Conservation (phyloP, 768 basidiomycete genomes). For the Pisolithus microcarpus region DNA sequence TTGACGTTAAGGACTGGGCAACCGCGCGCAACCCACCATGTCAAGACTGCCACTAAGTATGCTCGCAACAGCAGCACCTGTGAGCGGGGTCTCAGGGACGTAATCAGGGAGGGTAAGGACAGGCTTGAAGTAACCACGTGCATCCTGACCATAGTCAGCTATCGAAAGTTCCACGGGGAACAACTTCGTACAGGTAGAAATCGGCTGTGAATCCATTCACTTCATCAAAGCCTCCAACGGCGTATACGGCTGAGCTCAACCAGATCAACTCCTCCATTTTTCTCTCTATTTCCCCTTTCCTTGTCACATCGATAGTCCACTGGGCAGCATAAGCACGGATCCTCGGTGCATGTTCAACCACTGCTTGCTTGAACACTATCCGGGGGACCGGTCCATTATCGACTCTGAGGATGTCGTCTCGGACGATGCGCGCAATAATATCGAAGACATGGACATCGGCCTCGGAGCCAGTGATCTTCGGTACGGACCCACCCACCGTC, state of each 20-base stretch:
- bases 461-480: not conserved
- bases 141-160: constrained; percentile 11
- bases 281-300: constrained; percentile 34
- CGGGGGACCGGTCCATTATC: constrained; percentile 8
- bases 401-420: constrained; percentile 32
- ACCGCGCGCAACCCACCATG: constrained; percentile 26
- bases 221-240: constrained; percentile 48
- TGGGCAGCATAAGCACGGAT: constrained; percentile 23
- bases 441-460: constrained; percentile 32
- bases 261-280: constrained; percentile 63
- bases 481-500: no score
- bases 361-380: constrained; percentile 9
- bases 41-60: constrained; percentile 18
- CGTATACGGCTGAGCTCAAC: constrained; percentile 47
- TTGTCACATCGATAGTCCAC: constrained; percentile 37
- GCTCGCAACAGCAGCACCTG: constrained; percentile 23
- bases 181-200: constrained; percentile 45
- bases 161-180: not conserved
- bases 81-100: constrained; percentile 9
- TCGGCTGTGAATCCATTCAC: constrained; percentile 34
- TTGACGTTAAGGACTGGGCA: constrained; percentile 25
- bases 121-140: constrained; percentile 25
- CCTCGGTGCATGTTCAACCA: not conserved
- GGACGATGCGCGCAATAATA: constrained; percentile 46
- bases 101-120: constrained; percentile 21